Evolutionary conservation across 2,329 filamentous ascomycete species (phyloP).

Genomic region (Drechslerella stenobrocha): DNA sequence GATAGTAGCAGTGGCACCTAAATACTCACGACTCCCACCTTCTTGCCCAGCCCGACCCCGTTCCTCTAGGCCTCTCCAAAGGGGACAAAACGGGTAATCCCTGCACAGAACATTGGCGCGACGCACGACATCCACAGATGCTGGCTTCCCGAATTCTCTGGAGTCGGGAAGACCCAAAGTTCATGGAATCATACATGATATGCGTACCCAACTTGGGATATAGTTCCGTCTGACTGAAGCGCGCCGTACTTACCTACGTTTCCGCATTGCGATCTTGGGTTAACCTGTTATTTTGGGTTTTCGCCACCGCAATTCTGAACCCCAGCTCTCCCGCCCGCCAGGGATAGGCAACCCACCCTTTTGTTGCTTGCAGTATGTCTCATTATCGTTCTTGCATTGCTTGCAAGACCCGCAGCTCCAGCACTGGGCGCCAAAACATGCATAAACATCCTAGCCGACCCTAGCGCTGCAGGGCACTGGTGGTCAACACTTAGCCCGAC

Average conservation of each 20-base stretch:
- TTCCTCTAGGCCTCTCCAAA: slow-evolving; percentile 74
- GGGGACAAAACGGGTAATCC: slow-evolving; percentile 79
- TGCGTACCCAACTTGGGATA: slow-evolving; percentile 67
- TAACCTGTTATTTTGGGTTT: slow-evolving; percentile 61
- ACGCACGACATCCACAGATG: slow-evolving; percentile 69
- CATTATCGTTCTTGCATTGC: slow-evolving; percentile 68
- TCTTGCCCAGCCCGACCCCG: slow-evolving; percentile 75
- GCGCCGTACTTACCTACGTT: slow-evolving; percentile 58
- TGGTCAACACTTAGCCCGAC: too few relatives aligned
- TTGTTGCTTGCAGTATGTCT: slow-evolving; percentile 65
- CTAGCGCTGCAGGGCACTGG: too few relatives aligned
- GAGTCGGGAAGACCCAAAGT: slow-evolving; percentile 60
- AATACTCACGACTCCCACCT: slow-evolving; percentile 71
- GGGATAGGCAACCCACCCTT: slow-evolving; percentile 59
- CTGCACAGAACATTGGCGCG: slow-evolving; percentile 82
- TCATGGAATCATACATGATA: slow-evolving; percentile 70
- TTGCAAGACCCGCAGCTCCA: slow-evolving; percentile 68
- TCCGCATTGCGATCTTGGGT: slow-evolving; percentile 59
- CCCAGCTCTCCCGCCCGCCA: slow-evolving; percentile 59
- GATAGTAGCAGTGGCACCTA: too few relatives aligned
- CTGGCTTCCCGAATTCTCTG: slow-evolving; percentile 73
- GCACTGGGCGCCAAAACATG: slow-evolving; percentile 69
- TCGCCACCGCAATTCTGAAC: slow-evolving; percentile 59
- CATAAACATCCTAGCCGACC: too few relatives aligned
- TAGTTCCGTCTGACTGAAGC: slow-evolving; percentile 60